Percentiles rank a stretch among this genome's conserved stretches.
phyloP scores from a whole-genome alignment of 1,139 yeast species.

The Torulaspora pretoriensis region DNA sequence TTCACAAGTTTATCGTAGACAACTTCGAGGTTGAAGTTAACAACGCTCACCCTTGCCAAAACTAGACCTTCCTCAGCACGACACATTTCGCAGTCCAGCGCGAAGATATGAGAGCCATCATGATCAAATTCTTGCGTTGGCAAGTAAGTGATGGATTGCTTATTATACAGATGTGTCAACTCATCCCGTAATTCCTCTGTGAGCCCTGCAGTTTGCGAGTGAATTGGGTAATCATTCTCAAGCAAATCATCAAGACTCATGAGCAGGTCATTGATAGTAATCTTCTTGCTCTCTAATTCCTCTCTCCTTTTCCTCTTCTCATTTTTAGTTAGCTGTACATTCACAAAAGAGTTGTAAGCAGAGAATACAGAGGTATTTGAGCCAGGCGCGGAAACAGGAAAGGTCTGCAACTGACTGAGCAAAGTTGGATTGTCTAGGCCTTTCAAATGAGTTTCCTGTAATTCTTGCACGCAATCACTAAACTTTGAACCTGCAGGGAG shows the following conservation, averaged over 20 bases:
- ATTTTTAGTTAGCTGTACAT: constrained; percentile 50
- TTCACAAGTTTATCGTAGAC: constrained; percentile 71
- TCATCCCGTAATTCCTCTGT: constrained; percentile 16
- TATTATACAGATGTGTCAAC: constrained; percentile 13
- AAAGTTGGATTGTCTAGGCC: constrained; percentile 36
- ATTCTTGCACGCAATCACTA: constrained; percentile 29
- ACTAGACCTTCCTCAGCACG: constrained; percentile 56
- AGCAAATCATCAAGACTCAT: constrained; percentile 46
- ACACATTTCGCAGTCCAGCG: constrained; percentile 94
- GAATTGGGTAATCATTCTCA: constrained; percentile 58
- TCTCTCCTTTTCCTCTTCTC: constrained; percentile 46
- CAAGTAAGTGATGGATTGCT: constrained; percentile 45
- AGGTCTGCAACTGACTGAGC: constrained; percentile 27
- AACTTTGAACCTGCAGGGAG: constrained; percentile 12
- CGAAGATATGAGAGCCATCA: constrained; percentile 60
- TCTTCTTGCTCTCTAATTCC: constrained; percentile 39
- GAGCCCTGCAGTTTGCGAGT: constrained; percentile 37
- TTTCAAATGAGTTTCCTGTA: constrained; percentile 21
- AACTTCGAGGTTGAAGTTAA: constrained; percentile 57
- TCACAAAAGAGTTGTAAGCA: constrained; percentile 51
- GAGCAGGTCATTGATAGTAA: constrained; percentile 53
- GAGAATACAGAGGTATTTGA: constrained; percentile 53
- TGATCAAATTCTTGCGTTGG: constrained; percentile 53
- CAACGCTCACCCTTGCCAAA: constrained; percentile 71
- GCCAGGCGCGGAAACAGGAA: constrained; percentile 52